A percentile compares a stretch with the other conserved stretches of the same genome.
These are phyloP conservation scores for Hirsutella minnesotensis DNA, from an alignment of 2,329 filamentous ascomycete species.

Conservation along the genomic window DNA sequence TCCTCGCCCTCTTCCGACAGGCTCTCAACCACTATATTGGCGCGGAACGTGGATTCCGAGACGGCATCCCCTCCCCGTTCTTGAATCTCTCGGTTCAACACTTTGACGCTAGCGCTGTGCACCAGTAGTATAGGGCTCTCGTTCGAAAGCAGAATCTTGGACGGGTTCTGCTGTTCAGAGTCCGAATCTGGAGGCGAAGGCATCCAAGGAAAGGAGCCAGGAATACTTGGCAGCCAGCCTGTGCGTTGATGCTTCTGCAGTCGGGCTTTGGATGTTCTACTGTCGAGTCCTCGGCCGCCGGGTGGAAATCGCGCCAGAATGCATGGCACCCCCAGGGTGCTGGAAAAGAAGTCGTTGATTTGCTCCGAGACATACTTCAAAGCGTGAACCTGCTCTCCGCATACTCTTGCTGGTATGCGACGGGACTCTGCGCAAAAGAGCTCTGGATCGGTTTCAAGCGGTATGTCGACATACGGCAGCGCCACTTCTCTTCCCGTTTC, in stretches of 20 bases:
- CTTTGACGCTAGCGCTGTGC: constrained; percentile 66
- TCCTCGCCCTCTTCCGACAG: constrained; percentile 29
- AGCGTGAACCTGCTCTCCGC: constrained; percentile 65
- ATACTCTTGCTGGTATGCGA: constrained; percentile 54
- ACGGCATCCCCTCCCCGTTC: constrained; percentile 51
- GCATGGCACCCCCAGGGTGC: constrained; percentile 65
- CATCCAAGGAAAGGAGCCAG: constrained; percentile 41
- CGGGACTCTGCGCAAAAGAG: constrained; percentile 34
- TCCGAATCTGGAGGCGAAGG: constrained; percentile 48
- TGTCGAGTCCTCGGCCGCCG: constrained; percentile 43
- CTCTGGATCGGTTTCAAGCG: constrained; percentile 56
- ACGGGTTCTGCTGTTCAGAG: constrained; percentile 25
- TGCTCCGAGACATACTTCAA: constrained; percentile 54
- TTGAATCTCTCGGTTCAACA: constrained; percentile 62
- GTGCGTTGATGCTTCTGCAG: constrained; percentile 44
- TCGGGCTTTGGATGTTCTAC: constrained; percentile 61
- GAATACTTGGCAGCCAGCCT: constrained; percentile 20
- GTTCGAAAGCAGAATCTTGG: constrained; percentile 71
- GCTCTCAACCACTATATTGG: constrained; percentile 62
- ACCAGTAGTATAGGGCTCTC: constrained; percentile 88
- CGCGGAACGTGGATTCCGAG: constrained; percentile 67
- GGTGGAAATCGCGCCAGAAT: constrained; percentile 74
- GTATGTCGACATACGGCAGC: constrained; percentile 31
- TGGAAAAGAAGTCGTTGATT: constrained; percentile 68
- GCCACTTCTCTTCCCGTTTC: constrained; percentile 13